phyloP scores from a whole-genome alignment of 148 eudicot species.

The Diospyros lotus region DNA sequence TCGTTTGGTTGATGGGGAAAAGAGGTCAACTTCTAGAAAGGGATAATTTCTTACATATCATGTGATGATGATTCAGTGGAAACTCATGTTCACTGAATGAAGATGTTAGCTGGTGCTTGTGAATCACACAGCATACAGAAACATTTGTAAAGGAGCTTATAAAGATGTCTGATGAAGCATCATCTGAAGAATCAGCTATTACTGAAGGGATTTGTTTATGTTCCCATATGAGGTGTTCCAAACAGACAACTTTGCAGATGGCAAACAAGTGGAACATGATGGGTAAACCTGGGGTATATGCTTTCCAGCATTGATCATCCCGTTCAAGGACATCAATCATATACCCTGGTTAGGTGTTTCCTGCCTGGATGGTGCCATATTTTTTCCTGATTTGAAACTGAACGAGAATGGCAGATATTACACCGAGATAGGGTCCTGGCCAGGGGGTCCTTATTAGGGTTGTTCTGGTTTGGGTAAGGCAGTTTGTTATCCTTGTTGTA shows the following conservation, averaged over 20 bases:
- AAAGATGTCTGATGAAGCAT: conserved; percentile 91
- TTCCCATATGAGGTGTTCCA: conserved; percentile 65
- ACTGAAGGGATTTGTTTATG: conserved; percentile 85
- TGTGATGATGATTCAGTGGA: conserved; percentile 7
- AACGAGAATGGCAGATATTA: conserved; percentile 15
- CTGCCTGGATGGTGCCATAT: conserved; percentile 12
- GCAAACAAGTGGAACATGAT: conserved; percentile 42
- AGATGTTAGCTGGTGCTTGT: conserved; percentile 12
- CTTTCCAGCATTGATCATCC: not conserved
- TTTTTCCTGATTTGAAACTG: not conserved
- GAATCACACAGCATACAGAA: conserved; percentile 50
- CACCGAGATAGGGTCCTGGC: conserved; percentile 23
- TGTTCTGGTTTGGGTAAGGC: conserved; percentile 24
- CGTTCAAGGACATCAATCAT: not conserved
- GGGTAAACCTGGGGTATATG: conserved; percentile 24
- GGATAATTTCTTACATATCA: conserved; percentile 24
- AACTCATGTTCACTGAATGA: conserved; percentile 7
- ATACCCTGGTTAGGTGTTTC: not conserved
- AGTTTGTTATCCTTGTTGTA: conserved; percentile 65
- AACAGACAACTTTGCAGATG: conserved; percentile 37
- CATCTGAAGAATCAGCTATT: conserved; percentile 68
- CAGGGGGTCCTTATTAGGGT: conserved; percentile 12
- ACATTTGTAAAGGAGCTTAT: conserved; percentile 77
- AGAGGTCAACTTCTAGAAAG: conserved; percentile 42
- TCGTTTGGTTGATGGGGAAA: conserved; percentile 48